A percentile compares a stretch with the other conserved stretches of the same genome.
Conservation (phyloP, 2,329 filamentous ascomycete species). For the Aspergillus floridensis region DNA sequence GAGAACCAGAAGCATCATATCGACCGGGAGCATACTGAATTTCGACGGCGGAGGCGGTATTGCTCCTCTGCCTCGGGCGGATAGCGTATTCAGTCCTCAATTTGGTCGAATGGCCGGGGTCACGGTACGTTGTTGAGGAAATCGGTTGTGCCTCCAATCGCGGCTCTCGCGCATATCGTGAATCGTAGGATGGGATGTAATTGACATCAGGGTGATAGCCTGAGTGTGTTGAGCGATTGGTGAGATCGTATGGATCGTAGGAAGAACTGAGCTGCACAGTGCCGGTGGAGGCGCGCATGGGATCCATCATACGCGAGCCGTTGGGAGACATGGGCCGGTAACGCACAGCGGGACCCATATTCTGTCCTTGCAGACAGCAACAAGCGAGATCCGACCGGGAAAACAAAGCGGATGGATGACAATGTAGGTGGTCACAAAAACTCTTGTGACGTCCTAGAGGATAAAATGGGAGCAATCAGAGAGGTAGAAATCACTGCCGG, state of each 20-base stretch:
- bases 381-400: slow-evolving; percentile 3
- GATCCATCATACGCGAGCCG: slow-evolving; percentile 33
- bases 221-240: slow-evolving; percentile 29
- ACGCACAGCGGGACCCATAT: slow-evolving; percentile 31
- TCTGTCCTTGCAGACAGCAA: slow-evolving; percentile 11
- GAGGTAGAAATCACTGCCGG: background rate
- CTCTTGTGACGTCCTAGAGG: background rate
- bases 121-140: slow-evolving; percentile 33
- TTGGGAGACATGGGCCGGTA: slow-evolving; percentile 37
- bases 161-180: slow-evolving; percentile 24
- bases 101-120: slow-evolving; percentile 31
- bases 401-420: background rate
- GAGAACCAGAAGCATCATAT: slow-evolving; percentile 27
- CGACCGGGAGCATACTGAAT: slow-evolving; percentile 25
- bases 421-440: background rate
- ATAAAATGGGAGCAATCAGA: background rate
- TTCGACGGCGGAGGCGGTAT: slow-evolving; percentile 31
- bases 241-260: slow-evolving; percentile 33
- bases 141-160: slow-evolving; percentile 35
- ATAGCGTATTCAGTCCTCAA: slow-evolving; percentile 39
- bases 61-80: slow-evolving; percentile 37
- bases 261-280: slow-evolving; percentile 36
- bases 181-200: slow-evolving; percentile 29
- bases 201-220: slow-evolving; percentile 33
- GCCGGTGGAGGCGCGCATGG: slow-evolving; percentile 42